phyloP scores from a whole-genome alignment of 2,329 filamentous ascomycete species.

The Pseudopithomyces chartarum region DNA sequence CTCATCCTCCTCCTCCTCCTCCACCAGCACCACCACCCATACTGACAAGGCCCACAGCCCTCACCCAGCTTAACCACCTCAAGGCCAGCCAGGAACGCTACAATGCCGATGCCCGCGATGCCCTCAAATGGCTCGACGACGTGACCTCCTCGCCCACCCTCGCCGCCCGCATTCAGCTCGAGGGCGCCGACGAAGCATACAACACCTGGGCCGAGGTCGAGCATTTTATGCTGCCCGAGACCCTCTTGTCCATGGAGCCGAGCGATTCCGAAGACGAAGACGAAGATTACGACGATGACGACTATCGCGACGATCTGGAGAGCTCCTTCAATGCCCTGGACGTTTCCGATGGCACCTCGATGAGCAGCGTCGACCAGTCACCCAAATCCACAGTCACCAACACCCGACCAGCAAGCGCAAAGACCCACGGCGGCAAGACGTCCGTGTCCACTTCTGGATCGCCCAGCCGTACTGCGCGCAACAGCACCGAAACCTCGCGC shows the following conservation, averaged over 20 bases:
- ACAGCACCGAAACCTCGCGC: constrained; percentile 29
- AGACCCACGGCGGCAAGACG: constrained; percentile 30
- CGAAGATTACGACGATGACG: constrained; percentile 42
- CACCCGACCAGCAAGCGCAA: constrained; percentile 28
- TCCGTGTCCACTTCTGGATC: constrained; percentile 18
- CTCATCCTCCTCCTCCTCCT: no score
- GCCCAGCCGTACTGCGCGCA: constrained; percentile 35
- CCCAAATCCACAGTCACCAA: constrained; percentile 41
- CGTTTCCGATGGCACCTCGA: constrained; percentile 45
- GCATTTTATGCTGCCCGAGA: constrained; percentile 53
- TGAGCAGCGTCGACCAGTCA: constrained; percentile 47
- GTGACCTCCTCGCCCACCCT: constrained; percentile 52
- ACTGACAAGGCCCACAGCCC: constrained; percentile 44
- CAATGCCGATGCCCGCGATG: constrained; percentile 53
- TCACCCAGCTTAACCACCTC: constrained; percentile 52
- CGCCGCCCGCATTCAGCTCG: constrained; percentile 48
- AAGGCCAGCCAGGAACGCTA: constrained; percentile 49
- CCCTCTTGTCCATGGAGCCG: constrained; percentile 55
- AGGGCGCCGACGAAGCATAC: constrained; percentile 55
- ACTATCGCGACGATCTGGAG: constrained; percentile 44
- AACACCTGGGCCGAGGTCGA: constrained; percentile 57
- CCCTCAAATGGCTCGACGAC: constrained; percentile 57
- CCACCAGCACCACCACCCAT: constrained; percentile 3
- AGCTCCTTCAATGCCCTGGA: constrained; percentile 45
- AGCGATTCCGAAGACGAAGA: constrained; percentile 42